phyloP scores from a whole-genome alignment of 306 rosid genomes.

The Prunus fruticosa region DNA sequence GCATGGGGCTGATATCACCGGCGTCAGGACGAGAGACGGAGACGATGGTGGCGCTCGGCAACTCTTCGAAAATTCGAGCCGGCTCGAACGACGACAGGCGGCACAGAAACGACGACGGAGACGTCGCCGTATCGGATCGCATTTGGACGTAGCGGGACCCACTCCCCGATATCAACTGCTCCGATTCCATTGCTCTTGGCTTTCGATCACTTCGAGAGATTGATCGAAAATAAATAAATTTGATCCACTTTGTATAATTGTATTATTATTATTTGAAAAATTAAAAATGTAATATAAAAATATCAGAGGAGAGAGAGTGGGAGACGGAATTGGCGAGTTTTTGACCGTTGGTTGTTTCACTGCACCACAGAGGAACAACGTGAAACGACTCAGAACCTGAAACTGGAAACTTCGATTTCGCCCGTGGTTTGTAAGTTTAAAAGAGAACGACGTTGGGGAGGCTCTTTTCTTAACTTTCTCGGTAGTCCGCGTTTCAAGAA shows the following conservation, averaged over 20 bases:
- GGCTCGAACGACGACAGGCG: constrained; percentile 45
- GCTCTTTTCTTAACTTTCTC: too few relatives aligned
- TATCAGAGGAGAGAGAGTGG: neutral
- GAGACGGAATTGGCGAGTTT: neutral
- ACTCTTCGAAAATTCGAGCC: constrained; percentile 73
- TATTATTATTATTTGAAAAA: neutral
- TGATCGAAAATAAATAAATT: neutral
- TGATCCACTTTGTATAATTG: too few relatives aligned
- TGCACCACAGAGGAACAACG: neutral
- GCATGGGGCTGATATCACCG: constrained; percentile 87
- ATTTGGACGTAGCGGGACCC: constrained; percentile 67
- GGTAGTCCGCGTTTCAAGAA: neutral
- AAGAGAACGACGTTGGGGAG: neutral
- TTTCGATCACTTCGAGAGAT: constrained; percentile 11
- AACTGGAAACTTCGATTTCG: neutral
- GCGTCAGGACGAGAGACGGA: constrained; percentile 97
- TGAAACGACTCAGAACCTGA: neutral
- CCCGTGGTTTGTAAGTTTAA: too few relatives aligned
- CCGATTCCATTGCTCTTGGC: constrained; percentile 54
- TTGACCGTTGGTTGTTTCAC: neutral
- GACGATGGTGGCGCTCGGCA: constrained; percentile 71
- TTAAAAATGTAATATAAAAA: neutral
- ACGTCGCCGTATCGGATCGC: constrained; percentile 51
- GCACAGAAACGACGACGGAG: constrained; percentile 43
- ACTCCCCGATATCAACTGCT: constrained; percentile 51